Conservation (phyloP, 345 rosid genomes). For the Rhodomyrtus tomentosa region DNA sequence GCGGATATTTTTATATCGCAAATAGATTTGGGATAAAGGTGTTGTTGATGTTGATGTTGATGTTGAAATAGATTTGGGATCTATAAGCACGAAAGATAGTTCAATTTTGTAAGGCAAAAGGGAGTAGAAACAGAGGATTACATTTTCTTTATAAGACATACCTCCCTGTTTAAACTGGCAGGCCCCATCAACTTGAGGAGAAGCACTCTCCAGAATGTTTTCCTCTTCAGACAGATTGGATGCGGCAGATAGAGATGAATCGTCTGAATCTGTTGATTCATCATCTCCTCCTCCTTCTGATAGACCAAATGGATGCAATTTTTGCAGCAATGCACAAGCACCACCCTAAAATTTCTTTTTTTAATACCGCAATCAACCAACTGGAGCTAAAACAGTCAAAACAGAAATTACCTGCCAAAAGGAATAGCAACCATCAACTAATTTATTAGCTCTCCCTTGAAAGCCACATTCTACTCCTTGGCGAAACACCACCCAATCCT, state of each 20-base stretch:
- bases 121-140: neutral
- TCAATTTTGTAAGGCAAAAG: neutral
- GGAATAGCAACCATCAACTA: slow-evolving; percentile 97
- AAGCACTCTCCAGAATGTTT: slow-evolving; percentile 14
- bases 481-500: slow-evolving; percentile 85
- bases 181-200: slow-evolving; percentile 10
- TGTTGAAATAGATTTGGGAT: neutral
- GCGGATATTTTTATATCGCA: neutral
- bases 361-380: neutral
- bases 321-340: slow-evolving; percentile 52
- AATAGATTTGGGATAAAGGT: neutral
- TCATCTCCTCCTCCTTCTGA: slow-evolving; percentile 18
- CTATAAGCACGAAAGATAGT: neutral
- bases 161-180: slow-evolving; percentile 25
- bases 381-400: neutral
- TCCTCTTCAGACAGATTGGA: slow-evolving; percentile 36
- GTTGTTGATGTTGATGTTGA: too few species aligned
- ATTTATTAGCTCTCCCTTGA: slow-evolving; percentile 95
- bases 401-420: slow-evolving; percentile 82
- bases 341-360: slow-evolving; percentile 50
- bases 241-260: slow-evolving; percentile 12
- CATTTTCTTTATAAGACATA: neutral
- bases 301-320: slow-evolving; percentile 6
- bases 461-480: slow-evolving; percentile 97
- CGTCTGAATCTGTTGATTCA: slow-evolving; percentile 11